phyloP scores from a whole-genome alignment of 352 stramenopile species.

The Sclerospora graminicola region DNA sequence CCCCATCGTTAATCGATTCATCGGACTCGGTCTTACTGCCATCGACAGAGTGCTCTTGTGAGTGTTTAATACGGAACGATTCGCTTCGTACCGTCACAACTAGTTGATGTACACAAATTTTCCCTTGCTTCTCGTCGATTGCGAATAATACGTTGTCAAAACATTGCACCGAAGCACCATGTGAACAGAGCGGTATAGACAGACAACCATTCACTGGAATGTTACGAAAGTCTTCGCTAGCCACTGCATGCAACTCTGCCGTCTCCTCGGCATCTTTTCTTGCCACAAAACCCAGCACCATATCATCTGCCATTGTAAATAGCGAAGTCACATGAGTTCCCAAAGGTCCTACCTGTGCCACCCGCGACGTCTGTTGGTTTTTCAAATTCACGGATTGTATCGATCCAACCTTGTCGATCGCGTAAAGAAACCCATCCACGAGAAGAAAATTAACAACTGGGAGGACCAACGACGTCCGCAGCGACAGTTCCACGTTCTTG shows the following conservation, averaged over 20 bases:
- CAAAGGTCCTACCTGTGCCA: slow-evolving; percentile 11
- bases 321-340: slow-evolving; percentile 4
- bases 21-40: slow-evolving; percentile 6
- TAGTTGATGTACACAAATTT: slow-evolving; percentile 11
- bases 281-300: slow-evolving; percentile 21
- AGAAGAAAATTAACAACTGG: slow-evolving; percentile 13
- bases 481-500: slow-evolving; percentile 14
- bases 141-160: slow-evolving; percentile 25
- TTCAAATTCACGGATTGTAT: slow-evolving; percentile 33
- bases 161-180: slow-evolving; percentile 7
- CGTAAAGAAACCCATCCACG: slow-evolving; percentile 19
- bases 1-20: slow-evolving; percentile 3
- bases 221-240: slow-evolving; percentile 29
- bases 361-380: slow-evolving; percentile 36
- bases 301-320: slow-evolving; percentile 19
- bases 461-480: slow-evolving; percentile 16
- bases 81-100: slow-evolving; percentile 40
- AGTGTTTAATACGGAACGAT: slow-evolving; percentile 40
- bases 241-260: slow-evolving; percentile 11
- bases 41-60: slow-evolving; percentile 13
- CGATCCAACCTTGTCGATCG: slow-evolving; percentile 19
- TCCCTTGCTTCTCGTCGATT: slow-evolving; percentile 8
- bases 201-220: slow-evolving; percentile 16
- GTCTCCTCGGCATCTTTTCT: background rate
- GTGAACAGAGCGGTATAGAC: slow-evolving; percentile 3